phyloP scores from a whole-genome alignment of 495 filamentous ascomycete genomes.

The Podospora conica region DNA sequence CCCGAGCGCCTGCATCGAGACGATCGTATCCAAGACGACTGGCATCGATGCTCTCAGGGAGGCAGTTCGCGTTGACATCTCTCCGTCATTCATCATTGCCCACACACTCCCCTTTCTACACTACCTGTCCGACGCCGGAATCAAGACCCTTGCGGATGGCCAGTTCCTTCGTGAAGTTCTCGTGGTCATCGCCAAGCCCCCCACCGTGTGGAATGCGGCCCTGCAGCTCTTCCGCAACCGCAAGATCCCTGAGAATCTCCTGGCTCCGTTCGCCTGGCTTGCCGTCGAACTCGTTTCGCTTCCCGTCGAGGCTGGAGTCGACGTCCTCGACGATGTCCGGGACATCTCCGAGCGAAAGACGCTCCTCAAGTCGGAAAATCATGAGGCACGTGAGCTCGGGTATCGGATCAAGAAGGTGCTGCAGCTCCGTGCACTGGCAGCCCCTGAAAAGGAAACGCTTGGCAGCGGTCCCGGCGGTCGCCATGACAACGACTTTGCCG shows the following conservation, averaged over 20 bases:
- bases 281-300: conserved; percentile 49
- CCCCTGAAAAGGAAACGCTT: not conserved
- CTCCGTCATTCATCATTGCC: conserved; percentile 46
- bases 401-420: conserved; percentile 25
- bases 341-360: conserved; percentile 21
- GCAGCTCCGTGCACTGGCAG: conserved; percentile 4
- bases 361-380: conserved; percentile 30
- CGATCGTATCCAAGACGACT: conserved; percentile 43
- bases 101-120: conserved; percentile 30
- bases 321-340: conserved; percentile 30
- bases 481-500: conserved; percentile 68
- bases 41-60: conserved; percentile 45
- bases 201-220: conserved; percentile 55
- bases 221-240: conserved; percentile 35
- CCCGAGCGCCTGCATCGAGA: conserved; percentile 47
- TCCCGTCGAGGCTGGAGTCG: conserved; percentile 23
- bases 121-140: conserved; percentile 34
- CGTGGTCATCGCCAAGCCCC: conserved; percentile 49
- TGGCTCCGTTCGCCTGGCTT: conserved; percentile 54
- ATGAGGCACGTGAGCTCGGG: conserved; percentile 22
- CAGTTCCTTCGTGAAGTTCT: conserved; percentile 51
- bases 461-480: conserved; percentile 55
- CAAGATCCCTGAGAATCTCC: conserved; percentile 33
- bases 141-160: conserved; percentile 52
- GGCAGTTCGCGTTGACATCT: conserved; percentile 45